These are phyloP conservation scores for Ceratocystis albifundus DNA, from an alignment of 2,329 filamentous ascomycete genomes.

Conservation along the genomic window DNA sequence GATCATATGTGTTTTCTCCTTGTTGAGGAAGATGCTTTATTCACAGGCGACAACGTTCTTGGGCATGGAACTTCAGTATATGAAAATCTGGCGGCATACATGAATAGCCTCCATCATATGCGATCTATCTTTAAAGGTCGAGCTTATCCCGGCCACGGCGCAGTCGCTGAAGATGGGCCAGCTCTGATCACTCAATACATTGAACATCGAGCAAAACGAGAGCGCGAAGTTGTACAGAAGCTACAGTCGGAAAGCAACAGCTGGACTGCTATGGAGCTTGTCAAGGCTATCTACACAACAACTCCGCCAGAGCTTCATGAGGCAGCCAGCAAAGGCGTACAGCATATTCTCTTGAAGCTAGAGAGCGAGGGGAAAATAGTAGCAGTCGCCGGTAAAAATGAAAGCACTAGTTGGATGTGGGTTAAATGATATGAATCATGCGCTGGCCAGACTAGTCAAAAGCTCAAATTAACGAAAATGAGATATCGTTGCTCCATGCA, in stretches of 20 bases:
- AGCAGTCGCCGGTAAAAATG: not conserved
- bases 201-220: slow-evolving; percentile 63
- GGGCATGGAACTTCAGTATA: slow-evolving; percentile 81
- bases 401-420: not conserved
- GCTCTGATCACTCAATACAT: slow-evolving; percentile 73
- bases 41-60: slow-evolving; percentile 80
- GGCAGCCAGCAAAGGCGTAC: slow-evolving; percentile 63
- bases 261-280: slow-evolving; percentile 68
- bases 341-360: slow-evolving; percentile 72
- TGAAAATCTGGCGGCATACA: slow-evolving; percentile 60
- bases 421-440: not conserved
- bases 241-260: slow-evolving; percentile 34
- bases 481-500: too few relatives aligned
- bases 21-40: slow-evolving; percentile 69
- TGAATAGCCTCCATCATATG: slow-evolving; percentile 61
- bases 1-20: slow-evolving; percentile 75
- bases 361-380: slow-evolving; percentile 58
- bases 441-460: slow-evolving; percentile 25
- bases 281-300: slow-evolving; percentile 75
- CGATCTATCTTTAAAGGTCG: slow-evolving; percentile 46
- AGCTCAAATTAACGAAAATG: not conserved
- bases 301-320: slow-evolving; percentile 63
- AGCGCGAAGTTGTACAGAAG: slow-evolving; percentile 62
- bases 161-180: slow-evolving; percentile 60
- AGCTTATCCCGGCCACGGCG: slow-evolving; percentile 82